These are phyloP conservation scores for Scutellaria galericulata DNA, from an alignment of 257 asterid species.

Conservation along the genomic window DNA sequence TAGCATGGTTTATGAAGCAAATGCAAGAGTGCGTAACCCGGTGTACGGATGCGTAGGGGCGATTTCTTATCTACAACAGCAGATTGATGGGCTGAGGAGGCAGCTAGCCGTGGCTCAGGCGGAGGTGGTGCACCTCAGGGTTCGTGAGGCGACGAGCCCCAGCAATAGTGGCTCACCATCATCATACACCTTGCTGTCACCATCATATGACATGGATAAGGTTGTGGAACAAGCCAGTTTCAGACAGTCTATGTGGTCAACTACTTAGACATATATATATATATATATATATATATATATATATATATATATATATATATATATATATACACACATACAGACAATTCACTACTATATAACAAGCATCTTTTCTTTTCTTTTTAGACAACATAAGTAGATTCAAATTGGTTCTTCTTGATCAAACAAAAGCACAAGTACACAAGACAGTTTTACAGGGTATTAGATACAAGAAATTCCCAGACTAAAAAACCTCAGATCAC, in stretches of 20 bases:
- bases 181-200: conserved; percentile 41
- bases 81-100: conserved; percentile 49
- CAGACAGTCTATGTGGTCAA: conserved; percentile 36
- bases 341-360: conserved; percentile 7
- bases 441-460: conserved; percentile 26
- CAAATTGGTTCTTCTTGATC: background rate
- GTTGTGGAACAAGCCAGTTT: conserved; percentile 31
- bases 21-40: conserved; percentile 63
- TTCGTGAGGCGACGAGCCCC: conserved; percentile 52
- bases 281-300: background rate
- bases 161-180: conserved; percentile 46
- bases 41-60: conserved; percentile 67
- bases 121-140: conserved; percentile 57
- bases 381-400: too few relatives aligned
- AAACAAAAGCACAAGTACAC: conserved; percentile 35
- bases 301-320: background rate
- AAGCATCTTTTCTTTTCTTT: background rate
- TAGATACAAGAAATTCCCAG: conserved; percentile 49
- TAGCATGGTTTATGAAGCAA: conserved; percentile 65
- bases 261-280: conserved; percentile 18
- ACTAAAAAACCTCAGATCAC: conserved; percentile 11
- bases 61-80: conserved; percentile 61
- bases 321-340: background rate
- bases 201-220: conserved; percentile 60
- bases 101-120: conserved; percentile 59